Conservation (phyloP, 2,329 filamentous ascomycete species). For the Hypoxylon sp. region DNA sequence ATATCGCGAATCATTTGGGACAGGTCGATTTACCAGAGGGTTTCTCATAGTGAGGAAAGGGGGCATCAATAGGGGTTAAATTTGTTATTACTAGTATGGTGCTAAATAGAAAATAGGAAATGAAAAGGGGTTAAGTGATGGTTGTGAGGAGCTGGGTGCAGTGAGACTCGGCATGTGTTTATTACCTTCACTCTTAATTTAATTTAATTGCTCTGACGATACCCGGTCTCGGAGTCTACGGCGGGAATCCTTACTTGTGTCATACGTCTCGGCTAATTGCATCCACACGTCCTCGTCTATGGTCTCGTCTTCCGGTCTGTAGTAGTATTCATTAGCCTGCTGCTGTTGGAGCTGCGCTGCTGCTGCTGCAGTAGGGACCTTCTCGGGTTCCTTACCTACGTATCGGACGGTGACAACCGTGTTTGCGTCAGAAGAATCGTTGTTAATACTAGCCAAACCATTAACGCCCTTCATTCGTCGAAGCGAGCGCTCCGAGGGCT, state of each 20-base stretch:
- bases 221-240: conserved; percentile 11
- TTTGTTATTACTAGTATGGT: too few species aligned
- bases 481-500: conserved; percentile 11
- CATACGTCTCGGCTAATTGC: conserved; percentile 23
- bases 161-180: too few species aligned
- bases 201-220: conserved; percentile 1
- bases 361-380: neutral
- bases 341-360: neutral
- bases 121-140: too few species aligned
- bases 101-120: too few species aligned
- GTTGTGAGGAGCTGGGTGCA: too few species aligned
- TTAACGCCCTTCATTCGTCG: conserved; percentile 16
- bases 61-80: too few species aligned
- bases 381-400: neutral
- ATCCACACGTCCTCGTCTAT: conserved; percentile 37
- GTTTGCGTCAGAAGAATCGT: neutral
- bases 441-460: neutral
- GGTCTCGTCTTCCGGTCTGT: neutral
- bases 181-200: too few species aligned
- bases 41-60: too few species aligned
- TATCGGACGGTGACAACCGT: neutral
- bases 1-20: conserved; percentile 41
- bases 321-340: too few species aligned
- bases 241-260: conserved; percentile 4
- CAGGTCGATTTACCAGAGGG: conserved; percentile 39